Evolutionary conservation across 2,329 filamentous ascomycete genomes (phyloP).

Genomic region (Colletotrichum tropicale): DNA sequence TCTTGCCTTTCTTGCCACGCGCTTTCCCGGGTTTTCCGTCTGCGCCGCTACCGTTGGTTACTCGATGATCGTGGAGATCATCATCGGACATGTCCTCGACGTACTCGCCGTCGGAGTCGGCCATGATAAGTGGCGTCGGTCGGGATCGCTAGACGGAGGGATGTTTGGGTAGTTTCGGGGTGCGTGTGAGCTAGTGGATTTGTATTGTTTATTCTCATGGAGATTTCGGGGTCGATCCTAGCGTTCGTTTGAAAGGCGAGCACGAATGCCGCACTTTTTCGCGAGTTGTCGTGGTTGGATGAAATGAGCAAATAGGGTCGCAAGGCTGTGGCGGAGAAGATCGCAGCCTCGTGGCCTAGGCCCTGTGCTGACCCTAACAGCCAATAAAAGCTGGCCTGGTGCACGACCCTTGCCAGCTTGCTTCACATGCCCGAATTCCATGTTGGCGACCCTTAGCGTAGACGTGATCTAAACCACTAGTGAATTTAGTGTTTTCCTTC

Average conservation of each 20-base stretch:
- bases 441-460: not conserved
- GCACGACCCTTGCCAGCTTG: not conserved
- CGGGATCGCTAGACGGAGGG: not conserved
- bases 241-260: not conserved
- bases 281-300: not conserved
- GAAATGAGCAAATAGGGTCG: not conserved
- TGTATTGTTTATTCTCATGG: not conserved
- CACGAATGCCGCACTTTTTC: not conserved
- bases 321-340: conserved; percentile 6
- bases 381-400: not conserved
- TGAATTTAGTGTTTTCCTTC: not conserved
- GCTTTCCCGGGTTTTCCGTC: not conserved
- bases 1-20: conserved; percentile 29
- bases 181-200: not conserved
- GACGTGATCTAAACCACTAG: not conserved
- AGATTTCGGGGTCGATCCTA: not conserved
- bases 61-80: conserved; percentile 58
- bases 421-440: not conserved
- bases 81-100: conserved; percentile 70
- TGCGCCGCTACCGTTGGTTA: conserved; percentile 31
- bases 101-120: conserved; percentile 76
- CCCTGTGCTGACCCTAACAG: not conserved
- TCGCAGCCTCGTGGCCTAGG: conserved; percentile 13
- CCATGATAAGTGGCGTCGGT: conserved; percentile 51
- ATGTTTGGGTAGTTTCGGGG: not conserved